Evolutionary conservation across 768 basidiomycete genomes (phyloP), one percentile per base, ranked within the genome.

Genomic region (Fomitopsis pulvina): DNA sequence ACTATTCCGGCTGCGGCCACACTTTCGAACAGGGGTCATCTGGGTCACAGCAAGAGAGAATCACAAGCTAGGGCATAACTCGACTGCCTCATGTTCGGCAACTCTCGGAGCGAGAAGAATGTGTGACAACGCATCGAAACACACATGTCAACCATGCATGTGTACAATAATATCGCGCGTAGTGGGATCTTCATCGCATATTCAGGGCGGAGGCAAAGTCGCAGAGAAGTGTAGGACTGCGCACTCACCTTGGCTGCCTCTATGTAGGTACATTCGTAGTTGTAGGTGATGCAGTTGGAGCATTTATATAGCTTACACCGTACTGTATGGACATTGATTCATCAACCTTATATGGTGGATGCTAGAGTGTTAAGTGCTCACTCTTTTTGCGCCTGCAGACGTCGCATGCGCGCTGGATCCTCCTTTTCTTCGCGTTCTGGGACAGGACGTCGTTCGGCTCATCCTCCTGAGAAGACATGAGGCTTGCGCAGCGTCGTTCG

Each of bases 381-480:
- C 87, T 82, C 69, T 93, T 93, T 74, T 91, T 92, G 50, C 87
- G 72, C 30, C 90, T 73, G 61, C 90, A 92, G 0, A 82, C 76
- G 60, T 92, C 89, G 61, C 90, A 92, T 6, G 88, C 88, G 25
- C 88, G 68, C 65, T 87, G 85, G 26, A 89, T 76, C 53, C 80
- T 74, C 32, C 87, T 68, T 63, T 86, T 87, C 72, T 90, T 89
- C 18, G 66, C 64, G 18, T 68, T 70, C 41, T 60, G 57, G 10
- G 60, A 55, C 34, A 57, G 77, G 6, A 56, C 48, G 21, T 80
- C 78, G 59, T 77, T 71, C 63, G 66, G 71, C 26, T 85, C 82
- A 32, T 85, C 82, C 60, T 84, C 83, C 50, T 76, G 75, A 28
- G 83, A 85, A 41, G 83, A 85, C 80, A 82, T 81, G 38, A 5